Evolutionary conservation across 2,329 filamentous ascomycete species (phyloP).

Genomic region (Alternaria burnsii): DNA sequence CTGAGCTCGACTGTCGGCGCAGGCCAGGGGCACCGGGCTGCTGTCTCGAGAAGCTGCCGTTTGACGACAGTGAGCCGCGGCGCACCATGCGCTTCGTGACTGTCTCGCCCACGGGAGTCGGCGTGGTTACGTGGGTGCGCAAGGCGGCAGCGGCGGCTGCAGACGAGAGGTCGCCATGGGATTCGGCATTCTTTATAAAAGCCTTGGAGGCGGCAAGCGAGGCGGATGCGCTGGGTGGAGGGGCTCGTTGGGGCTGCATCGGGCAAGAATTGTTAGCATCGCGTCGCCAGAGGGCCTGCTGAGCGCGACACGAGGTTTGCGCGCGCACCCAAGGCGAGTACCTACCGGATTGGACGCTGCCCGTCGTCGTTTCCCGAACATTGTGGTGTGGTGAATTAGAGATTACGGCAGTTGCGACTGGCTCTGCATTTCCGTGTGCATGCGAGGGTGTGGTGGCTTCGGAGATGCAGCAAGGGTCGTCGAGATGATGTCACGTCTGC

Average conservation of each 20-base stretch:
- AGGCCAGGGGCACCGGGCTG: slow-evolving; percentile 35
- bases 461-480: slow-evolving; percentile 18
- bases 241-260: slow-evolving; percentile 43
- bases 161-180: slow-evolving; percentile 75
- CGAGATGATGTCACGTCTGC: slow-evolving; percentile 30
- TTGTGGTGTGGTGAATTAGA: slow-evolving; percentile 31
- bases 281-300: slow-evolving; percentile 8
- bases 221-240: slow-evolving; percentile 72
- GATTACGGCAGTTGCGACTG: slow-evolving; percentile 32
- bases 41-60: slow-evolving; percentile 58
- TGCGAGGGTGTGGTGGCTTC: slow-evolving; percentile 13
- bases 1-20: slow-evolving; percentile 67
- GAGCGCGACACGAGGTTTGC: slow-evolving; percentile 5
- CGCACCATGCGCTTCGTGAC: slow-evolving; percentile 87
- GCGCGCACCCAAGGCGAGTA: slow-evolving; percentile 13
- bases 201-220: slow-evolving; percentile 83
- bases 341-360: slow-evolving; percentile 48
- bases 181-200: slow-evolving; percentile 73
- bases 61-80: slow-evolving; percentile 76
- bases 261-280: slow-evolving; percentile 28
- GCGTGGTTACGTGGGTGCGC: slow-evolving; percentile 77
- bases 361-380: slow-evolving; percentile 46
- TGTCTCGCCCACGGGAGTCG: slow-evolving; percentile 80
- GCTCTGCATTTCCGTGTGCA: slow-evolving; percentile 31
- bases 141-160: slow-evolving; percentile 88